phyloP scores from a whole-genome alignment of 2,329 filamentous ascomycete species.

The Stemphylium lycopersici region DNA sequence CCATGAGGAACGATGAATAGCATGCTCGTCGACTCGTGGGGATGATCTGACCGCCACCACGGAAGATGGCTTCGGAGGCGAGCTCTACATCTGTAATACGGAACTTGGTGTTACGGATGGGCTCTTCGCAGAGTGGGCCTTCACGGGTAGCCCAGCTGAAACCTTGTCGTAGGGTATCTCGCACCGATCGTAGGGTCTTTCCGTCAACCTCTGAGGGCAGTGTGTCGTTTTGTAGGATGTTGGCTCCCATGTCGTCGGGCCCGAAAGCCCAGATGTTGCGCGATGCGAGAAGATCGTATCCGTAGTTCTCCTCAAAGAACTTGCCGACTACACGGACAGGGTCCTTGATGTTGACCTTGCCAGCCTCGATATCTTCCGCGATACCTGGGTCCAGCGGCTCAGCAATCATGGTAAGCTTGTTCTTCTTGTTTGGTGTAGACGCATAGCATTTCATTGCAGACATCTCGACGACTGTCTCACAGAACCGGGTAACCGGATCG shows the following conservation, averaged over 20 bases:
- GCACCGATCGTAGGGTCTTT: conserved; percentile 82
- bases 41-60: conserved; percentile 96
- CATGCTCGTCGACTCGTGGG: conserved; percentile 90
- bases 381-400: conserved; percentile 96
- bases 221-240: conserved; percentile 96
- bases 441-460: conserved; percentile 98
- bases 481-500: conserved; percentile 95
- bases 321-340: conserved; percentile 92
- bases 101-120: conserved; percentile 98
- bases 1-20: conserved; percentile 97
- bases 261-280: conserved; percentile 99
- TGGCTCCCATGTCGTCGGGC: conserved; percentile 90
- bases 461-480: conserved; percentile 96
- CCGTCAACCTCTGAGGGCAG: conserved; percentile 94
- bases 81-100: conserved; percentile 89
- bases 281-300: conserved; percentile 92
- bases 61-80: conserved; percentile 88
- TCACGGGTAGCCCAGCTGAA: conserved; percentile 97
- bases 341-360: conserved; percentile 88
- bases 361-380: conserved; percentile 90
- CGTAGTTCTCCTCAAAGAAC: conserved; percentile 96
- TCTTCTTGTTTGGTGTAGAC: conserved; percentile 98
- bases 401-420: conserved; percentile 98
- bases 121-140: conserved; percentile 96
- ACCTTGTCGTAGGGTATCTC: conserved; percentile 91